Evolutionary conservation across 305 asterid genomes (phyloP).

Genomic region (Lippia alba): DNA sequence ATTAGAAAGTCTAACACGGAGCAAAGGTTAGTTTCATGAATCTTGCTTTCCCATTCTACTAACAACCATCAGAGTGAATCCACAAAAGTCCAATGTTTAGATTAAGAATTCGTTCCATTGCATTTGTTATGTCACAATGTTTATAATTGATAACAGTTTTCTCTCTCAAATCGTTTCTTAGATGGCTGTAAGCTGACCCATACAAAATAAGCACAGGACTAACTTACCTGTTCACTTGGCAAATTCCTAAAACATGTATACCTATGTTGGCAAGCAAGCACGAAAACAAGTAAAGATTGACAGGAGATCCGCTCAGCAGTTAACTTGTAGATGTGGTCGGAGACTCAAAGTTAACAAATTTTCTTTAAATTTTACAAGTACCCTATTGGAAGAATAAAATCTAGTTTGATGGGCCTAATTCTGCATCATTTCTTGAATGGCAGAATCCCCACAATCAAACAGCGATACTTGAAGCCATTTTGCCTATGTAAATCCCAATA

Average conservation of each 20-base stretch:
- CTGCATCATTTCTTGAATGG: no score
- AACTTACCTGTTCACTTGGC: background rate
- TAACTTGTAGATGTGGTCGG: no score
- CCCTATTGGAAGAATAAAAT: no score
- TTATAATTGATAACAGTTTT: background rate
- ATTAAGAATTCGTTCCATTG: background rate
- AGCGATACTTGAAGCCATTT: no score
- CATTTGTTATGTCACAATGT: background rate
- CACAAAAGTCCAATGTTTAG: constrained; percentile 1
- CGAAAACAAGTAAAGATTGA: background rate
- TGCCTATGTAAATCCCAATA: no score
- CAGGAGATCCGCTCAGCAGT: no score
- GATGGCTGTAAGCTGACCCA: background rate
- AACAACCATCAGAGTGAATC: background rate
- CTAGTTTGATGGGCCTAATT: no score
- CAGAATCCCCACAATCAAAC: no score
- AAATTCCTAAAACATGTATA: background rate
- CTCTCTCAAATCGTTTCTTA: background rate
- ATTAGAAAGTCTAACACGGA: background rate
- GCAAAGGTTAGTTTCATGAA: background rate
- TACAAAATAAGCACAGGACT: background rate
- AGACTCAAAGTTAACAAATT: no score
- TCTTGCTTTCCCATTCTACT: background rate
- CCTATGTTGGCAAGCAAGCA: no score
- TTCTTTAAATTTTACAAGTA: no score